These are phyloP conservation scores for Eucalyptus tenuipes DNA, from an alignment of 345 rosid genomes.

Conservation along the genomic window DNA sequence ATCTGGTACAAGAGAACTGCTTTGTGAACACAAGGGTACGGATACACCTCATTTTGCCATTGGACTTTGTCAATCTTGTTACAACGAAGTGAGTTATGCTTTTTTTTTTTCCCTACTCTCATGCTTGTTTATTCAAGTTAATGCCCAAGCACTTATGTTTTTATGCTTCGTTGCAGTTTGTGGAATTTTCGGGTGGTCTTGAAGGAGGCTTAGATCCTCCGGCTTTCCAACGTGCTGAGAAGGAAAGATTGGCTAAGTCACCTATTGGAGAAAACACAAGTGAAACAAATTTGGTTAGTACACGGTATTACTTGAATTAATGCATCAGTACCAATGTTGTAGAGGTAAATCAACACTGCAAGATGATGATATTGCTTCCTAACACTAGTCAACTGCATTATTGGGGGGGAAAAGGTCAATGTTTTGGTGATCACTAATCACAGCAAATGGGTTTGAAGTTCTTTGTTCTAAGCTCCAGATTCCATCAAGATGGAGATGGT, in stretches of 20 bases:
- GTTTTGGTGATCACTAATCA: neutral
- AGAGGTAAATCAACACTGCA: neutral
- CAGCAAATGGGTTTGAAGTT: neutral
- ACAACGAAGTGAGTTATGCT: constrained; percentile 33
- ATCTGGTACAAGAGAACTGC: constrained; percentile 22
- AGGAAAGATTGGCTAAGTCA: constrained; percentile 42
- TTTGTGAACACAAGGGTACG: constrained; percentile 52
- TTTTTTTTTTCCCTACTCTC: neutral
- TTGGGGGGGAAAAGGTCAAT: neutral
- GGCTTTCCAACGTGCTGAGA: constrained; percentile 75
- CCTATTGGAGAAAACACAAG: constrained; percentile 20
- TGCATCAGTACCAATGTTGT: neutral
- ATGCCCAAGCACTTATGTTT: neutral
- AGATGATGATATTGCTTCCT: neutral
- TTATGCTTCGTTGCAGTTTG: constrained; percentile 31
- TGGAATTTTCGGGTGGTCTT: constrained; percentile 59
- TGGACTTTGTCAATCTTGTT: constrained; percentile 73
- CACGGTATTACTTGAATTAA: neutral
- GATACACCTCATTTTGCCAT: constrained; percentile 23
- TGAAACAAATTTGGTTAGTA: constrained; percentile 12
- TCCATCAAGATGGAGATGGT: neutral
- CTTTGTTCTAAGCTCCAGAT: neutral
- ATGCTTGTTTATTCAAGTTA: neutral
- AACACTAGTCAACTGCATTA: neutral
- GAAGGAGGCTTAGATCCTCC: constrained; percentile 90